Evolutionary conservation across 805 yeast species (phyloP).

Genomic region (Starmerella vaccinii): DNA sequence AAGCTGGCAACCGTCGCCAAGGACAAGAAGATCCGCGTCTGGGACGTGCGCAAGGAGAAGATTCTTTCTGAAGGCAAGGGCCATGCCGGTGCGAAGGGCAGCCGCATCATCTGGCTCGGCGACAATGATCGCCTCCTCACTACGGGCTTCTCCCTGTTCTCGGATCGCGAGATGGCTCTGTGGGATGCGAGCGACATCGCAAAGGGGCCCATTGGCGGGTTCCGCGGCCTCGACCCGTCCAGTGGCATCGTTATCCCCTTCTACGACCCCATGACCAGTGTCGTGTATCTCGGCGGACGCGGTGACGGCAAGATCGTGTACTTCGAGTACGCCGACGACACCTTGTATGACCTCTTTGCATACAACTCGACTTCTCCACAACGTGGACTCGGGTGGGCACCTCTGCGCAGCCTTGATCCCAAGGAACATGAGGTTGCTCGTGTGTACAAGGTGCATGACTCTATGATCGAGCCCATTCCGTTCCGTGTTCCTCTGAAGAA

Average conservation of each 20-base stretch:
- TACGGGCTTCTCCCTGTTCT: slow-evolving; percentile 84
- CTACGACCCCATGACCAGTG: slow-evolving; percentile 68
- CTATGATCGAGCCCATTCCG: slow-evolving; percentile 77
- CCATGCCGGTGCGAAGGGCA: slow-evolving; percentile 85
- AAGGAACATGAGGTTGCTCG: slow-evolving; percentile 76
- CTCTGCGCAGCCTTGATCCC: slow-evolving; percentile 68
- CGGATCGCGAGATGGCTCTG: slow-evolving; percentile 90
- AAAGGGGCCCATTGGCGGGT: slow-evolving; percentile 82
- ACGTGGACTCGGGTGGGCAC: slow-evolving; percentile 88
- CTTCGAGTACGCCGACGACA: slow-evolving; percentile 79
- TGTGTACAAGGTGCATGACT: slow-evolving; percentile 76
- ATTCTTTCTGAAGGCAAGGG: slow-evolving; percentile 76
- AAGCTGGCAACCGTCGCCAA: slow-evolving; percentile 79
- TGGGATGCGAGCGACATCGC: slow-evolving; percentile 75
- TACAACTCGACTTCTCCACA: slow-evolving; percentile 84
- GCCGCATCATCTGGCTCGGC: slow-evolving; percentile 86
- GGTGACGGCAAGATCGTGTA: slow-evolving; percentile 97
- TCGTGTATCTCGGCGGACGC: slow-evolving; percentile 86
- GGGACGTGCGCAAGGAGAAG: slow-evolving; percentile 76
- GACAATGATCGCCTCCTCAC: slow-evolving; percentile 74
- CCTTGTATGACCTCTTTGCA: slow-evolving; percentile 74
- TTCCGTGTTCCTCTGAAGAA: slow-evolving; percentile 90
- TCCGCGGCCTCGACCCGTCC: slow-evolving; percentile 73
- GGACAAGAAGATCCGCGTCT: slow-evolving; percentile 79
- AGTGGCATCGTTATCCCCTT: slow-evolving; percentile 92